Evolutionary conservation across 2,329 filamentous ascomycete species (phyloP), one percentile per base, ranked within the genome.

Genomic region (Fusarium aywerte): DNA sequence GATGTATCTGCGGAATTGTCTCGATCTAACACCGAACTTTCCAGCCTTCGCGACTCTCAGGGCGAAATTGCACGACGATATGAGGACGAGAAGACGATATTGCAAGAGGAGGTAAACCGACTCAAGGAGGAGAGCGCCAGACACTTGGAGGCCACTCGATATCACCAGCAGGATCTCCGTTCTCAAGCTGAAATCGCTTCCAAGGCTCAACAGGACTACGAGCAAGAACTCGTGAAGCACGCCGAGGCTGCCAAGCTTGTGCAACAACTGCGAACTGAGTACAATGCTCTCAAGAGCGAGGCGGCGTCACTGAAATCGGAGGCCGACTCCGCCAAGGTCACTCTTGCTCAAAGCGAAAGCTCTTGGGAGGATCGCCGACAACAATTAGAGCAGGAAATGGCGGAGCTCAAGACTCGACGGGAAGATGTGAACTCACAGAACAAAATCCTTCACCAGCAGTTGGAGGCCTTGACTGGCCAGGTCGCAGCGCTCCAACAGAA

Each of bases 121-220:
- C 82, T 98, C 27, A 96, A 92, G 76, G 93, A 96, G 45, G 91
- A 97, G 69, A 90, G 91, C 58, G 91, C 93, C 68, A 88, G 91
- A 52, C 90, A 95, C 76, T 85, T 89, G 62, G 91, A 93, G 62
- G 90, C 93, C 48, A 89, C 92, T 31, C 89, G 92, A 68, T 93
- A 91, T 75, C 92, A 97, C 75, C 92, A 96, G 75, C 91, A 97
- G 72, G 94, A 98, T 73, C 87, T 98, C 39, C 94, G 96, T 64
- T 90, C 92, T 0, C 96, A 99, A 78, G 94, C 95, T 27, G 92
- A 96, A 42, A 98, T 99, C 73, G 93, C 96, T 4, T 90, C 93
- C 52, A 92, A 93, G 77, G 93, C 96, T 5, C 96, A 99, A 76
- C 91, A 97, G 75, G 94, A 96, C 70, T 99, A 99, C 75, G 96